These are phyloP conservation scores for Sugiyamaella xylanicola DNA, from an alignment of 1,139 yeast species.

Conservation along the genomic window DNA sequence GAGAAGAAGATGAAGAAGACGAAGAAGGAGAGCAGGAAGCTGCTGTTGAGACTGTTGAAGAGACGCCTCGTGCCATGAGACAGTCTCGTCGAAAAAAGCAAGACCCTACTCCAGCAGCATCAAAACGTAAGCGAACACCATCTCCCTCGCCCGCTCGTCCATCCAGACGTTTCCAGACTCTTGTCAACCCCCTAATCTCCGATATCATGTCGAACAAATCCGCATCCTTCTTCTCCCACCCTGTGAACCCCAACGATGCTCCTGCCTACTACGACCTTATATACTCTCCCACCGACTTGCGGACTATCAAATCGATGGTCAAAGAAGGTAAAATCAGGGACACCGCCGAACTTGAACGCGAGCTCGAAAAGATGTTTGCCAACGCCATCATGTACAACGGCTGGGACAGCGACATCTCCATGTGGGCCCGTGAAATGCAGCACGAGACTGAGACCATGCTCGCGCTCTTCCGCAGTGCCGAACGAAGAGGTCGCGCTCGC, in stretches of 20 bases:
- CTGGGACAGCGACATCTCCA: conserved; percentile 61
- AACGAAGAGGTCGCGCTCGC: conserved; percentile 28
- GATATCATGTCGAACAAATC: conserved; percentile 71
- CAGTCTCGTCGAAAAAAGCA: conserved; percentile 14
- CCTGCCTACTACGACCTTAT: conserved; percentile 67
- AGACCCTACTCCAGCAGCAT: not conserved
- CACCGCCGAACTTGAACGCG: conserved; percentile 60
- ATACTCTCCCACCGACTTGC: conserved; percentile 66
- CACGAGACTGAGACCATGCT: conserved; percentile 42
- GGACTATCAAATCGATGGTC: conserved; percentile 59
- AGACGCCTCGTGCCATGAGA: conserved; percentile 2
- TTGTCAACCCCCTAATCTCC: conserved; percentile 54
- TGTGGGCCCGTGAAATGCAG: conserved; percentile 67
- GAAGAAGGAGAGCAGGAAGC: conserved; percentile 14
- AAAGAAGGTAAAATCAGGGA: conserved; percentile 59
- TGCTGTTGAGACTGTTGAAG: conserved; percentile 13
- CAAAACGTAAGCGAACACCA: conserved; percentile 27
- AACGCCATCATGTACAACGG: conserved; percentile 82
- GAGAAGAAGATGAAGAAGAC: conserved; percentile 17
- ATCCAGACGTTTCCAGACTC: conserved; percentile 36
- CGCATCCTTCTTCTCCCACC: conserved; percentile 72
- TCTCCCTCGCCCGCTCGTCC: conserved; percentile 32
- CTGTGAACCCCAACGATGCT: conserved; percentile 68
- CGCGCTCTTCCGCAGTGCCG: conserved; percentile 41
- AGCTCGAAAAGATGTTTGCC: conserved; percentile 75